A percentile compares a stretch with the other conserved stretches of the same genome.
Conservation (phyloP, 164 flowering plant genomes). For the Cinnamomum chago region DNA sequence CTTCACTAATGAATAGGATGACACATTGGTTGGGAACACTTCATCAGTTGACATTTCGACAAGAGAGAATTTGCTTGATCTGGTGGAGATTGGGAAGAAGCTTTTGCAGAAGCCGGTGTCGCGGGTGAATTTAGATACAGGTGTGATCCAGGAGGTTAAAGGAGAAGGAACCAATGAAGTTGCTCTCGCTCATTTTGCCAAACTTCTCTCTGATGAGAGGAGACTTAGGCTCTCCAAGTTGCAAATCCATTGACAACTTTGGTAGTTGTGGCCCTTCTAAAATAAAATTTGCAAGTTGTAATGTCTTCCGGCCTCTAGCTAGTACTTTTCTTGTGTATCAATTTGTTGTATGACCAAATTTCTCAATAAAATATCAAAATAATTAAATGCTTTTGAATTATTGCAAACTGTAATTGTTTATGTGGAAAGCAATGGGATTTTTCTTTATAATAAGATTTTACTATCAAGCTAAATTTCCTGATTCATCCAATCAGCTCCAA, state of each 20-base stretch:
- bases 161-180: conserved; percentile 47
- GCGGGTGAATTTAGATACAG: conserved; percentile 44
- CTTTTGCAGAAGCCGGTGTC: conserved; percentile 40
- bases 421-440: too few species aligned
- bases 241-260: background rate
- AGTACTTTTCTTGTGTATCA: too few species aligned
- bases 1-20: conserved; percentile 29
- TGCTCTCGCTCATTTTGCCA: conserved; percentile 43
- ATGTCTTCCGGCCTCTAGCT: too few species aligned
- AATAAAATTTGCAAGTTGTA: too few species aligned
- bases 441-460: too few species aligned
- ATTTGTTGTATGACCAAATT: too few species aligned
- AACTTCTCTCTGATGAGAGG: conserved; percentile 31
- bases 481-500: too few species aligned
- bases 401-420: too few species aligned
- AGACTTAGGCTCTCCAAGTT: conserved; percentile 4
- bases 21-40: conserved; percentile 34
- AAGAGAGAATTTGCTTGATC: conserved; percentile 28
- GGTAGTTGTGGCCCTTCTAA: too few species aligned
- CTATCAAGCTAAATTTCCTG: too few species aligned
- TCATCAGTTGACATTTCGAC: conserved; percentile 39
- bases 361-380: too few species aligned
- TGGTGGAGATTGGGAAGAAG: conserved; percentile 33
- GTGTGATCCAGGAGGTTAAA: conserved; percentile 22
- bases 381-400: too few species aligned